Percentiles rank a stretch among this genome's conserved stretches.
Conservation (phyloP, 306 rosid species). For the Medicago ruthenica region DNA sequence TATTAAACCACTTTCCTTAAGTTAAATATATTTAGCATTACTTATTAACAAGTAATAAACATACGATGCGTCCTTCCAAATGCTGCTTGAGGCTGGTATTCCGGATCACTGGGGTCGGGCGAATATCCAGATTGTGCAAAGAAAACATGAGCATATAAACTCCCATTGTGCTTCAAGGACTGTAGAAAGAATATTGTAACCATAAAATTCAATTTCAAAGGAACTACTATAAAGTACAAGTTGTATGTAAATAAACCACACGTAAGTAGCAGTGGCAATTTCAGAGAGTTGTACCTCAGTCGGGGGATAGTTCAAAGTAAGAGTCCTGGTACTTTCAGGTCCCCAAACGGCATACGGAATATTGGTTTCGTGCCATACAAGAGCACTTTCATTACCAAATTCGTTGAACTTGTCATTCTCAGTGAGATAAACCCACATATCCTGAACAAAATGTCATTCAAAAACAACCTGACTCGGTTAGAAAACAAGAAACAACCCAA, state of each 20-base stretch:
- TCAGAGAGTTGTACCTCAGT: constrained; percentile 68
- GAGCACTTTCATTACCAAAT: constrained; percentile 72
- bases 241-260: too few relatives aligned
- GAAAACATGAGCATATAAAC: constrained; percentile 86
- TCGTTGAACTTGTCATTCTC: constrained; percentile 81
- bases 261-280: constrained; percentile 9
- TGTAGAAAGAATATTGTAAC: constrained; percentile 44
- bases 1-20: constrained; percentile 11
- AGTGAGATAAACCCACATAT: constrained; percentile 92
- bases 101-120: constrained; percentile 90
- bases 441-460: constrained; percentile 56
- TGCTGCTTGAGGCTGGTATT: constrained; percentile 75
- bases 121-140: constrained; percentile 88
- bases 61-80: constrained; percentile 81
- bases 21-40: not conserved
- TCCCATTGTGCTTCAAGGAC: constrained; percentile 83
- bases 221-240: constrained; percentile 9
- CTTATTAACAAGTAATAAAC: constrained; percentile 33
- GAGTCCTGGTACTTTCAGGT: constrained; percentile 66
- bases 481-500: constrained; percentile 30
- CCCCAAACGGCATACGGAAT: constrained; percentile 88
- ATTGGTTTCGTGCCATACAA: constrained; percentile 91
- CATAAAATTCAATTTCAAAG: constrained; percentile 1
- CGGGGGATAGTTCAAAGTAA: constrained; percentile 65
- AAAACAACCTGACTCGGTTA: constrained; percentile 2